Percentiles rank a stretch among this genome's conserved stretches.
These are phyloP conservation scores for Hygrocybe punicea DNA, from an alignment of 768 basidiomycete species.

Conservation along the genomic window DNA sequence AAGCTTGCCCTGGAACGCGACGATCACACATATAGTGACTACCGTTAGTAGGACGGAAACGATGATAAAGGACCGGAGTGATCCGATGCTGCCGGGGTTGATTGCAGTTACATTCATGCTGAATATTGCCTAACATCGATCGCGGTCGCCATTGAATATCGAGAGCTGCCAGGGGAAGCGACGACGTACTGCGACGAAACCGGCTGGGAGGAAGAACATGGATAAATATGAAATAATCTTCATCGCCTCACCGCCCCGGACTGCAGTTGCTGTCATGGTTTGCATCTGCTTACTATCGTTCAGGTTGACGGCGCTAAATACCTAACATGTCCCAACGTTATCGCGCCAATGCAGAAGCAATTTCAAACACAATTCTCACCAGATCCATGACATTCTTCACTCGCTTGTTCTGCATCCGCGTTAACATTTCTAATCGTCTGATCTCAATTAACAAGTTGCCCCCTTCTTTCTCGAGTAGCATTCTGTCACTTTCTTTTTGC, in stretches of 20 bases:
- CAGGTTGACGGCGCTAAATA: slow-evolving; percentile 47
- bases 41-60: slow-evolving; percentile 47
- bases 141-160: not conserved
- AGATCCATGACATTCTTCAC: slow-evolving; percentile 52
- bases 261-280: slow-evolving; percentile 39
- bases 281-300: slow-evolving; percentile 45
- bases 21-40: slow-evolving; percentile 52
- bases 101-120: slow-evolving; percentile 37
- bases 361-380: slow-evolving; percentile 21
- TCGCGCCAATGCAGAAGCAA: not conserved
- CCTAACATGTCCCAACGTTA: slow-evolving; percentile 26
- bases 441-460: slow-evolving; percentile 48
- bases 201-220: slow-evolving; percentile 48
- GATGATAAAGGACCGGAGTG: slow-evolving; percentile 41
- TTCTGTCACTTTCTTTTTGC: slow-evolving; percentile 14
- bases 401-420: slow-evolving; percentile 42
- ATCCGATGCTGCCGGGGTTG: slow-evolving; percentile 30
- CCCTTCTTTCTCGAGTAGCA: slow-evolving; percentile 43
- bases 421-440: slow-evolving; percentile 42
- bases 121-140: slow-evolving; percentile 29
- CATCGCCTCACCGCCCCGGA: slow-evolving; percentile 33
- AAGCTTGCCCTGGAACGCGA: slow-evolving; percentile 48
- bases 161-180: not conserved
- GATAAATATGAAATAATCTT: slow-evolving; percentile 46
- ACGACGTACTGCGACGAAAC: slow-evolving; percentile 33